Conservation (phyloP, 1,139 yeast species). For the Pichia sp. region DNA sequence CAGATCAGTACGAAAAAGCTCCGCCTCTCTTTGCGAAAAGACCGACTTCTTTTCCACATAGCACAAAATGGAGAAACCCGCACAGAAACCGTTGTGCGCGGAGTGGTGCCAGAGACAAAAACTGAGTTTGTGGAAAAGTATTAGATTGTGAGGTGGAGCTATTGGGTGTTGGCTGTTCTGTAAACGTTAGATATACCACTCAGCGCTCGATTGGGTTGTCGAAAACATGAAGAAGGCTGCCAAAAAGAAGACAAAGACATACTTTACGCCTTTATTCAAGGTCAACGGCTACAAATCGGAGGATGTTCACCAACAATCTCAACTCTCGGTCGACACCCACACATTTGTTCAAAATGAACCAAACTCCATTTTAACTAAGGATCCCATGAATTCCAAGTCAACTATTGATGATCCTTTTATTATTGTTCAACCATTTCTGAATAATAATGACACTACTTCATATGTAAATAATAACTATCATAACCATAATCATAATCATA, state of each 20-base stretch:
- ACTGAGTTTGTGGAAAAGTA: not conserved
- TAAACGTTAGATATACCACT: too few species aligned
- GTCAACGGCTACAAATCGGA: slow-evolving; percentile 18
- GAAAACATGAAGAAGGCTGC: not conserved
- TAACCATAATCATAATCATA: not conserved
- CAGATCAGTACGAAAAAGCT: not conserved
- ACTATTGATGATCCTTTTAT: slow-evolving; percentile 12
- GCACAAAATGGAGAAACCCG: not conserved
- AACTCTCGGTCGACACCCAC: slow-evolving; percentile 23
- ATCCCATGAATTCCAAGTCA: slow-evolving; percentile 24
- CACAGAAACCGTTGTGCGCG: not conserved
- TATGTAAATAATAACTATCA: not conserved
- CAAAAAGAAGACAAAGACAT: not conserved
- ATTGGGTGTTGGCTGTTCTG: not conserved
- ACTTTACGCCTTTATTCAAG: slow-evolving; percentile 8
- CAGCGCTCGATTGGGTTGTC: not conserved
- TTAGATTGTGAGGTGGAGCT: not conserved
- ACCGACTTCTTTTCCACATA: not conserved
- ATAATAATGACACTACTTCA: not conserved
- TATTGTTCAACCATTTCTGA: slow-evolving; percentile 2
- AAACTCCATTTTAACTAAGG: slow-evolving; percentile 11
- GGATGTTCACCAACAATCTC: slow-evolving; percentile 28
- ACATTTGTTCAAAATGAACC: not conserved
- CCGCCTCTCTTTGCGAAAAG: not conserved
- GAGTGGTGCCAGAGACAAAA: not conserved